Conservation (phyloP, 2,329 filamentous ascomycete genomes). For the Zymoseptoria crescenta region DNA sequence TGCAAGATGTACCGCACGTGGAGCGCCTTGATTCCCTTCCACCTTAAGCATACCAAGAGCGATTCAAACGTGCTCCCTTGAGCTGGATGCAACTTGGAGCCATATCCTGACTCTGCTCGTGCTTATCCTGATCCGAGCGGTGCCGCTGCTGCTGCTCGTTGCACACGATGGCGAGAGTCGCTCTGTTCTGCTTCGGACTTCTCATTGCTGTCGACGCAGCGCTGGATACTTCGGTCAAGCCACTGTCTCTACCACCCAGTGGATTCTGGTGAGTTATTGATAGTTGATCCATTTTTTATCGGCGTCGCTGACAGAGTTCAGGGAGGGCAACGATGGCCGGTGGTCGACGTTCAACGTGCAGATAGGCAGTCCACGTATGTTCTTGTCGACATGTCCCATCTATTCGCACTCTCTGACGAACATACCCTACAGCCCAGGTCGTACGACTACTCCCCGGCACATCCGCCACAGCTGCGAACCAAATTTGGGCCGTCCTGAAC, state of each 20-base stretch:
- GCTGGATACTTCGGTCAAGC: background rate
- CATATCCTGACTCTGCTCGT: background rate
- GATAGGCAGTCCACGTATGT: conserved; percentile 5
- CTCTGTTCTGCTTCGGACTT: background rate
- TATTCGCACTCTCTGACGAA: too few relatives aligned
- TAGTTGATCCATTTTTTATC: background rate
- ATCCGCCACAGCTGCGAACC: conserved; percentile 13
- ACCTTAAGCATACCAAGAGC: background rate
- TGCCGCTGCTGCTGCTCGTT: background rate
- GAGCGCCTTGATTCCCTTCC: background rate
- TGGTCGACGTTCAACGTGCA: conserved; percentile 10
- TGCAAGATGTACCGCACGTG: background rate
- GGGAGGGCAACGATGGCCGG: conserved; percentile 10
- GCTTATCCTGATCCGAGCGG: background rate
- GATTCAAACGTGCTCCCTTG: background rate
- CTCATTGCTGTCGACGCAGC: background rate
- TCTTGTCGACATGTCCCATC: background rate
- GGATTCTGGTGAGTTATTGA: conserved; percentile 1
- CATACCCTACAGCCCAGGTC: background rate
- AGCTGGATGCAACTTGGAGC: background rate
- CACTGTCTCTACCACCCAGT: conserved; percentile 3
- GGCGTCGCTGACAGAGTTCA: background rate
- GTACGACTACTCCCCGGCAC: conserved; percentile 21
- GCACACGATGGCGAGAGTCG: background rate
- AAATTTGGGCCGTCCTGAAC: conserved; percentile 16